phyloP scores from a whole-genome alignment of 768 basidiomycete genomes.

The Kwoniella mangroviensis region DNA sequence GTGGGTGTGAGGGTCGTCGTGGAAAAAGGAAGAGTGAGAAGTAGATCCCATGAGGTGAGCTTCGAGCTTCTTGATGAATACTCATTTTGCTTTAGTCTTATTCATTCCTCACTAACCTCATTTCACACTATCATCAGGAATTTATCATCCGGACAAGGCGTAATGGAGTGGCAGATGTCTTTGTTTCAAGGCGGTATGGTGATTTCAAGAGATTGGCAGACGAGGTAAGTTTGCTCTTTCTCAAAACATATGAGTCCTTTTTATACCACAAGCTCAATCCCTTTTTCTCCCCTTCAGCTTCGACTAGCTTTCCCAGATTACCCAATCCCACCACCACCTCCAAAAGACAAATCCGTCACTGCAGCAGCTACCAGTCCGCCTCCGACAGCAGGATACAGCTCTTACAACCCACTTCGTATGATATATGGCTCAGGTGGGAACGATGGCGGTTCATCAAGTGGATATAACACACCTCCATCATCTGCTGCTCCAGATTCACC shows the following conservation, averaged over 20 bases:
- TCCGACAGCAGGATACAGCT: slow-evolving; percentile 37
- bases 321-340: slow-evolving; percentile 77
- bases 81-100: neutral
- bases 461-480: slow-evolving; percentile 19
- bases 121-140: slow-evolving; percentile 65
- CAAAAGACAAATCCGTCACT: slow-evolving; percentile 75
- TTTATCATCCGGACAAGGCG: slow-evolving; percentile 90
- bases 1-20: slow-evolving; percentile 81
- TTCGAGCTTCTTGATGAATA: slow-evolving; percentile 15
- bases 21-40: slow-evolving; percentile 83
- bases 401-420: slow-evolving; percentile 53
- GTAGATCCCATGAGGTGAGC: slow-evolving; percentile 80
- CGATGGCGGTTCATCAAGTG: slow-evolving; percentile 16
- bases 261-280: neutral
- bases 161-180: slow-evolving; percentile 72
- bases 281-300: slow-evolving; percentile 63
- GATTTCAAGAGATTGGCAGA: slow-evolving; percentile 88
- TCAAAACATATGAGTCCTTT: too few relatives aligned
- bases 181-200: slow-evolving; percentile 89
- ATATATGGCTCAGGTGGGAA: slow-evolving; percentile 41
- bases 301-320: slow-evolving; percentile 84
- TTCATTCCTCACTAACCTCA: slow-evolving; percentile 18
- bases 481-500: slow-evolving; percentile 22
- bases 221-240: slow-evolving; percentile 65
- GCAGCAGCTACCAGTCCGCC: slow-evolving; percentile 35